phyloP scores from a whole-genome alignment of 495 filamentous ascomycete species.

The Trichoderma orchidacearum region DNA sequence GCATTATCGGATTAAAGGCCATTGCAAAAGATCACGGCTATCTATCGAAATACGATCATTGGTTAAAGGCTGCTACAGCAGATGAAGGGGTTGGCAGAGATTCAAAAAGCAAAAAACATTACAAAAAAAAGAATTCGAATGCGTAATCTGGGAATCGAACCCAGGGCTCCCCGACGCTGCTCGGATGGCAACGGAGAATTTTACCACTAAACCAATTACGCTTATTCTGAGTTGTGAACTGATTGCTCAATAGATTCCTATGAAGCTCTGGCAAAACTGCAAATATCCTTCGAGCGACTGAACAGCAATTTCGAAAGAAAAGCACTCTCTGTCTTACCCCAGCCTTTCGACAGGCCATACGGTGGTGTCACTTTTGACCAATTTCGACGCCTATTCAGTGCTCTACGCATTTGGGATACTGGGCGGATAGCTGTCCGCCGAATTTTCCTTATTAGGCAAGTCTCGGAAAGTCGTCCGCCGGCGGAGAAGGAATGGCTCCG shows the following conservation, averaged over 20 bases:
- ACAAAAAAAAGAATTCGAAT: neutral
- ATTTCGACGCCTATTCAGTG: neutral
- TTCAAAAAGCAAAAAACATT: neutral
- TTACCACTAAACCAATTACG: slow-evolving; percentile 1
- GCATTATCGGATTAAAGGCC: too few species aligned
- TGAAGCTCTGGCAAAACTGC: neutral
- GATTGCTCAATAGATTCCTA: neutral
- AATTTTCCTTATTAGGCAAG: neutral
- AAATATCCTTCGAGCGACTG: neutral
- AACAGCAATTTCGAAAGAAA: too few species aligned
- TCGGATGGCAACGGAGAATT: slow-evolving; percentile 1
- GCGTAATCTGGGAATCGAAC: slow-evolving; percentile 1
- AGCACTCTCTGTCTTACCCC: too few species aligned
- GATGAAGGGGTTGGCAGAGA: neutral
- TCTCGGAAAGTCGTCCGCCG: neutral
- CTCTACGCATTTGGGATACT: neutral
- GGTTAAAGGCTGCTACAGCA: too few species aligned
- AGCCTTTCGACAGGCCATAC: too few species aligned
- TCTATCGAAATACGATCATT: too few species aligned
- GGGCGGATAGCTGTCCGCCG: neutral
- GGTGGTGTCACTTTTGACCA: too few species aligned
- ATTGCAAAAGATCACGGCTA: too few species aligned
- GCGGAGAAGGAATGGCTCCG: too few species aligned
- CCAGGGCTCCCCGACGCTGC: slow-evolving; percentile 1
- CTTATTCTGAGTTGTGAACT: neutral